Percentiles rank a stretch among this genome's conserved stretches.
Conservation (phyloP, 371 early-diverging fungal genomes). For the Apophysomyces variabilis region DNA sequence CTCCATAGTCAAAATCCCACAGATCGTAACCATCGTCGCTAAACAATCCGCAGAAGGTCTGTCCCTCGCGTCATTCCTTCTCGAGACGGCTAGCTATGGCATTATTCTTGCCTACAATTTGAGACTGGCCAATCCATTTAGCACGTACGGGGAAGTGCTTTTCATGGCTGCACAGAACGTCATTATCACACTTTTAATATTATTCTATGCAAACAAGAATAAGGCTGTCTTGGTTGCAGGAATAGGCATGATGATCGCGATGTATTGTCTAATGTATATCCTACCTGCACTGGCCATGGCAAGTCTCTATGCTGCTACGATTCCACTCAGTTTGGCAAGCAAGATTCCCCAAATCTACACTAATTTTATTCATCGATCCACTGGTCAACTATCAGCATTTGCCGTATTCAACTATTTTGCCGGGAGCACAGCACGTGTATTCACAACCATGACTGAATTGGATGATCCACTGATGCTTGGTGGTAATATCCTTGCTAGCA, state of each 20-base stretch:
- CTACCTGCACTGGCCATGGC: conserved; percentile 56
- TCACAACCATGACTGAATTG: conserved; percentile 90
- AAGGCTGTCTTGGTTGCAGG: conserved; percentile 28
- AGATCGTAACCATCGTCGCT: conserved; percentile 86
- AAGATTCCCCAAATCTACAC: conserved; percentile 88
- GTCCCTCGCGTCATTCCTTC: conserved; percentile 74
- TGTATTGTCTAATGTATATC: conserved; percentile 54
- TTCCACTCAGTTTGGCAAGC: conserved; percentile 77
- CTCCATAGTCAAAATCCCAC: conserved; percentile 93
- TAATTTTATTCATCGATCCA: conserved; percentile 76
- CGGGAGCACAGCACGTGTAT: conserved; percentile 89
- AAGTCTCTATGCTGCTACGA: conserved; percentile 73
- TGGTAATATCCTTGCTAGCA: conserved; percentile 69
- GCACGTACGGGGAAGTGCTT: conserved; percentile 90
- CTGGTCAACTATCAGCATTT: conserved; percentile 90
- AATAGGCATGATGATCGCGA: conserved; percentile 31
- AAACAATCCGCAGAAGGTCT: conserved; percentile 82
- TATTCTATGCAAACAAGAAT: conserved; percentile 54
- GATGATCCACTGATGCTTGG: conserved; percentile 77
- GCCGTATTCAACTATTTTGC: conserved; percentile 84
- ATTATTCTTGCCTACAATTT: conserved; percentile 87
- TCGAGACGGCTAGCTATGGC: conserved; percentile 83
- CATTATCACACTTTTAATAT: conserved; percentile 74
- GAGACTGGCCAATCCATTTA: conserved; percentile 83
- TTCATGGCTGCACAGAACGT: conserved; percentile 83